Base-by-base conservation (phyloP, 352 stramenopile species). In the Globisporangium radiosum region DNA sequence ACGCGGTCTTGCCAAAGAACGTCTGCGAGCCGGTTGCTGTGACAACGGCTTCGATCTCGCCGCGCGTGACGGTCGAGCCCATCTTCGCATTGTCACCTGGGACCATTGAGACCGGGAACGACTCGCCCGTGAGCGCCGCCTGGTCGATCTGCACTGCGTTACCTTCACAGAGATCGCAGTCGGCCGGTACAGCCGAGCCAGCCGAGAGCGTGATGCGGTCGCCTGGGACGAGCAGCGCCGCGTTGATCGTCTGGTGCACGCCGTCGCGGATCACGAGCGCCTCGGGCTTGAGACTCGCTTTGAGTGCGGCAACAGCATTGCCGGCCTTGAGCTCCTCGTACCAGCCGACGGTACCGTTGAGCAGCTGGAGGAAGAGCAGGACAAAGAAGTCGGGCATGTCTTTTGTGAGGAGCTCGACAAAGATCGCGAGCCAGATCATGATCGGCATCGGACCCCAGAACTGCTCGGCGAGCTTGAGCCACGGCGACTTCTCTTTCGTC, bases 101-200 rank as follows among this genome's bases (percentile, higher is more conserved):
- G 5, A 71, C 64, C 69, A 96, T 87, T 11, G 85, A 94, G 36
- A 98, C 92, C 2, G 94, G 92, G 59, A 99, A 92, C 10, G 91
- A 97, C 67, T 98, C 94, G 63, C 96, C 96, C 17, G 94, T 98
- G 33, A 99, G 78, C 45, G 86, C 84, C 37, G 92, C 87, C 71
- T 98, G 88, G 68, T 97, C 87, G 53, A 97, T 90, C 61, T 95
- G 78, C 50, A 98, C 69, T 15, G 73, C 59, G 43, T 93, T 81
- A 56, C 94, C 79, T 19, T 89, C 77, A 64, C 89, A 88, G 13
- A 96, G 58, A 39, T 92, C 72, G 57, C 92, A 87, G 76, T 99
- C 96, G 0, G 94, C 94, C 5, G 96, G 95, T 33, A 99, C 85
- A 11, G 91, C 88, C 3, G 90, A 86, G 15, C 96, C 96, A 7